These are phyloP conservation scores for Trichosporon faecale DNA, from an alignment of 1,284 basidiomycete genomes.

Conservation along the genomic window DNA sequence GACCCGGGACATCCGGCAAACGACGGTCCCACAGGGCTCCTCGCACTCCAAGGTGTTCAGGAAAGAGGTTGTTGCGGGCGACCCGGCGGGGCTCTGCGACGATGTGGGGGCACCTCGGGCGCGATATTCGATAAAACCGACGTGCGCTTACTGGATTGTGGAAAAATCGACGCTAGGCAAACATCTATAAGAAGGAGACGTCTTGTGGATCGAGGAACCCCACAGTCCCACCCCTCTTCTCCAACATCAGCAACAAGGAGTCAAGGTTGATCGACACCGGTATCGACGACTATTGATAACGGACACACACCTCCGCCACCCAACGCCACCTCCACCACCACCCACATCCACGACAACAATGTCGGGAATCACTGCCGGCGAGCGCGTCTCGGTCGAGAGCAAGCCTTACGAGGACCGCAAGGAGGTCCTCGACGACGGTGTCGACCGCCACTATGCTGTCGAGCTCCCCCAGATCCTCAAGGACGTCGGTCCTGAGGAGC, in stretches of 20 bases:
- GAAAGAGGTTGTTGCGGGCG: background rate
- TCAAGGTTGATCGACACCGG: background rate
- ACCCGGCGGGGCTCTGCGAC: background rate
- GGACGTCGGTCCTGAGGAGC: constrained; percentile 30
- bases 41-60: background rate
- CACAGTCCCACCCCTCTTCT: background rate
- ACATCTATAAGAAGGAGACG: background rate
- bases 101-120: constrained; percentile 8
- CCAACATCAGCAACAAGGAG: background rate
- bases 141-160: background rate
- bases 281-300: background rate
- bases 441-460: constrained; percentile 20
- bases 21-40: constrained; percentile 5
- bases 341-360: background rate
- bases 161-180: background rate
- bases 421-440: constrained; percentile 1
- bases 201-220: background rate
- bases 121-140: background rate
- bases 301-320: background rate
- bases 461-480: constrained; percentile 33
- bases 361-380: background rate
- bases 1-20: constrained; percentile 4
- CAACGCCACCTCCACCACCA: constrained; percentile 1
- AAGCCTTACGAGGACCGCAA: constrained; percentile 1
- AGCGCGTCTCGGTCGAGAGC: constrained; percentile 8